phyloP scores from a whole-genome alignment of 1,139 yeast species.

The Pichia sp. region DNA sequence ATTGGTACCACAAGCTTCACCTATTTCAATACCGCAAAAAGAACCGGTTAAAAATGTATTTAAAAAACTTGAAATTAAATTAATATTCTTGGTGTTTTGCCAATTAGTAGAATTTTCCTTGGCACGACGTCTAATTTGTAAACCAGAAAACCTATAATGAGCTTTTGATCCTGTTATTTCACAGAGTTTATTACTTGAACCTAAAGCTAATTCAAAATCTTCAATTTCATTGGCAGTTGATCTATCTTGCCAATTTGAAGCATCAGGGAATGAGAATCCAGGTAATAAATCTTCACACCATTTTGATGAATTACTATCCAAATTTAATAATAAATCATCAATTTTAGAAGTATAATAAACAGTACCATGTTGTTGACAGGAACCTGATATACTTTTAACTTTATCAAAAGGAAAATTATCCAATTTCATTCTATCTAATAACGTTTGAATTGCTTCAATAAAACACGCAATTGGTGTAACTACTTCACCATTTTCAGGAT shows the following conservation, averaged over 20 bases:
- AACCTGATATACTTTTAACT: conserved; percentile 74
- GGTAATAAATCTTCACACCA: conserved; percentile 21
- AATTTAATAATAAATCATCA: conserved; percentile 32
- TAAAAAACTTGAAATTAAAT: conserved; percentile 74
- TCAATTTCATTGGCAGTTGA: conserved; percentile 68
- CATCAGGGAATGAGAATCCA: conserved; percentile 56
- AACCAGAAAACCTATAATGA: conserved; percentile 85
- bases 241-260: conserved; percentile 96
- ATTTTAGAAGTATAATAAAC: conserved; percentile 67
- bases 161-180: conserved; percentile 77
- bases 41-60: conserved; percentile 65
- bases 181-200: conserved; percentile 63
- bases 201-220: conserved; percentile 54
- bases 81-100: conserved; percentile 51
- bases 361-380: conserved; percentile 92
- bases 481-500: conserved; percentile 48
- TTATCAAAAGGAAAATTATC: conserved; percentile 50
- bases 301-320: conserved; percentile 42
- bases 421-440: conserved; percentile 49
- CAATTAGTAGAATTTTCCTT: conserved; percentile 41
- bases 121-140: conserved; percentile 75
- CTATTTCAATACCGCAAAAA: conserved; percentile 62
- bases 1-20: conserved; percentile 93
- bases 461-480: conserved; percentile 85
- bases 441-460: conserved; percentile 73